Evolutionary conservation across 164 flowering plant genomes (phyloP).

Genomic region (Taxillus chinensis): DNA sequence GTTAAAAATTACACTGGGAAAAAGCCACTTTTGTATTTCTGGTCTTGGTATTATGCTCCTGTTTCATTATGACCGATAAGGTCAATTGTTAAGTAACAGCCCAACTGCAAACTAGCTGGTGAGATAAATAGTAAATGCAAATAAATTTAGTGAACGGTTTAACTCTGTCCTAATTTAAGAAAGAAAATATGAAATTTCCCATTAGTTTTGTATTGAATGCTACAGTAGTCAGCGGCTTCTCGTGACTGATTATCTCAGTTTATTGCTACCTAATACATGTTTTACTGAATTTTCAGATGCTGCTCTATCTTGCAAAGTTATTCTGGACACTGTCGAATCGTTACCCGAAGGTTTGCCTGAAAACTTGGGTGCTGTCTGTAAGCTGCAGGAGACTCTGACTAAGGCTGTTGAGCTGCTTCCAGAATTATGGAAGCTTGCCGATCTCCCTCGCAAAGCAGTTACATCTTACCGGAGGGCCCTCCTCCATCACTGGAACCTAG

Average conservation of each 20-base stretch:
- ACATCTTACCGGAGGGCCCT: constrained; percentile 1
- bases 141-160: no score
- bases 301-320: constrained; percentile 5
- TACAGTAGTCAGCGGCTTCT: no score
- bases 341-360: neutral
- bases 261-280: neutral
- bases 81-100: no score
- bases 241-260: neutral
- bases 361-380: neutral
- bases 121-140: no score
- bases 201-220: no score
- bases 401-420: constrained; percentile 3
- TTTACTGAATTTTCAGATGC: constrained; percentile 3
- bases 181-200: no score
- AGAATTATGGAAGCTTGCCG: constrained; percentile 1
- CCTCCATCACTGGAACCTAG: neutral
- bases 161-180: no score
- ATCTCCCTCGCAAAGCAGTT: neutral
- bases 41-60: no score
- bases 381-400: neutral
- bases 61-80: no score
- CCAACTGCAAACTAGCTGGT: no score
- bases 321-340: constrained; percentile 2
- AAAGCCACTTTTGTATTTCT: no score
- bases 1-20: no score